A percentile compares a stretch with the other conserved stretches of the same genome.
phyloP scores from a whole-genome alignment of 768 basidiomycete genomes.

The Pulveroboletus sp. region DNA sequence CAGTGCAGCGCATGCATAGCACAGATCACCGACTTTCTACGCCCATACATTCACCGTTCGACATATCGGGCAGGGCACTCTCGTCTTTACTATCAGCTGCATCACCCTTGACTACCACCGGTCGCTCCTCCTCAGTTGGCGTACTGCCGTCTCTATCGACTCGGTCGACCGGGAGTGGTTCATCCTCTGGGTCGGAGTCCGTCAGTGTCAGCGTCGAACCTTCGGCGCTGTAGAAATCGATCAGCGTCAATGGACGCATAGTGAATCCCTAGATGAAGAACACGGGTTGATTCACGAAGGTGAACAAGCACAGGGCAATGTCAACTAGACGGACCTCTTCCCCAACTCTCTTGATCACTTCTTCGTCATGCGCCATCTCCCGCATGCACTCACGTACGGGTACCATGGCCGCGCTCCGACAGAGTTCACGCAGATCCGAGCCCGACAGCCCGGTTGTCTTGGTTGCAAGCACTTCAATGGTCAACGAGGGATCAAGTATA shows the following conservation, averaged over 20 bases:
- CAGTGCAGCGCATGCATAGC: not conserved
- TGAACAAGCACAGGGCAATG: not conserved
- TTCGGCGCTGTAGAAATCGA: slow-evolving; percentile 59
- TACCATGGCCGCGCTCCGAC: slow-evolving; percentile 90
- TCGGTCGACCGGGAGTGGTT: slow-evolving; percentile 12
- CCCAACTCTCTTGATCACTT: slow-evolving; percentile 42
- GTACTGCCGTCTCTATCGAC: not conserved
- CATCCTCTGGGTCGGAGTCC: slow-evolving; percentile 28
- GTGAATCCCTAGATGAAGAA: slow-evolving; percentile 58
- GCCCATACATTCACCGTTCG: slow-evolving; percentile 1
- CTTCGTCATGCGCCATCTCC: slow-evolving; percentile 40
- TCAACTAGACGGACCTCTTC: slow-evolving; percentile 33
- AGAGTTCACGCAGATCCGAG: slow-evolving; percentile 88
- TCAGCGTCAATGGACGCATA: slow-evolving; percentile 63
- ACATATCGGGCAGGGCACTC: not conserved
- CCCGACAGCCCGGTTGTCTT: slow-evolving; percentile 77
- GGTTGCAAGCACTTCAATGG: slow-evolving; percentile 57
- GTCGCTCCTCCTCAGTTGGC: not conserved
- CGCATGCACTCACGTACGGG: slow-evolving; percentile 84
- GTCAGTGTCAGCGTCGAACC: slow-evolving; percentile 25
- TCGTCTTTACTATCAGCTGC: not conserved
- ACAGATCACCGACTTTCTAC: slow-evolving; percentile 4
- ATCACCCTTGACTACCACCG: slow-evolving; percentile 3
- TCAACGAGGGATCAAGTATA: slow-evolving; percentile 56
- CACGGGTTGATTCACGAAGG: not conserved